Evolutionary conservation across 495 filamentous ascomycete genomes (phyloP), one percentile per base, ranked within the genome.

Genomic region (Penicillium atrosanguineum): DNA sequence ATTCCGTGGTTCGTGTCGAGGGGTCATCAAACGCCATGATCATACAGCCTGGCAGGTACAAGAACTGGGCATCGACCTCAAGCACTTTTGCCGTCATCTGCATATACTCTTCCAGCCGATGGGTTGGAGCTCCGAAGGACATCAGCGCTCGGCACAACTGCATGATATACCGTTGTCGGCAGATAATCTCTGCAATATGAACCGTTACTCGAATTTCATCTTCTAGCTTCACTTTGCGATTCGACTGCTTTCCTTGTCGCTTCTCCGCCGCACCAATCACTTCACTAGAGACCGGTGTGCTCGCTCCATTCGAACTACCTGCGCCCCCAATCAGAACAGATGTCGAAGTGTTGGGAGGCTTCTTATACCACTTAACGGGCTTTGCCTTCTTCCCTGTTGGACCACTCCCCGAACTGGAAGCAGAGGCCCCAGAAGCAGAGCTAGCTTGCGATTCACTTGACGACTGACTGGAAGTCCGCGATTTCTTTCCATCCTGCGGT

Each of bases 1-100:
- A 86, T 62, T 95, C 91, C 8, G 90, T 88, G 1, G 91, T 96
- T 56, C 95, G 88, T 1, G 89, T 94, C 15, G 83, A 81, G 7
- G 83, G 79, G 72, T 96, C 91, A 63, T 95, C 91, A 58, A 96
- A 96, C 1, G 89, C 90, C 63, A 95, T 87, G 57, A 96, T 86
- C 91, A 96, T 96, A 64, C 88, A 93, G 12, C 89, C 89, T 1
- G 92, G 92, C 4, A 95, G 80, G 69, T 95, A 96, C 18, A 95
- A 71, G 62, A 90, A 96, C 57, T 95, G 91, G 42, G 85, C 88
- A 50, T 95, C 88, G 36, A 96, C 87, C 63, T 91, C 87, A 23
- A 96, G 81, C 4, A 92, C 89, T 15, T 89, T 82, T 6, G 91
- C 83, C 6, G 88, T 88, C 89, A 91, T 94, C 44, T 81, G 83